Base-by-base conservation (phyloP, 345 rosid genomes). In the Brassica juncea region DNA sequence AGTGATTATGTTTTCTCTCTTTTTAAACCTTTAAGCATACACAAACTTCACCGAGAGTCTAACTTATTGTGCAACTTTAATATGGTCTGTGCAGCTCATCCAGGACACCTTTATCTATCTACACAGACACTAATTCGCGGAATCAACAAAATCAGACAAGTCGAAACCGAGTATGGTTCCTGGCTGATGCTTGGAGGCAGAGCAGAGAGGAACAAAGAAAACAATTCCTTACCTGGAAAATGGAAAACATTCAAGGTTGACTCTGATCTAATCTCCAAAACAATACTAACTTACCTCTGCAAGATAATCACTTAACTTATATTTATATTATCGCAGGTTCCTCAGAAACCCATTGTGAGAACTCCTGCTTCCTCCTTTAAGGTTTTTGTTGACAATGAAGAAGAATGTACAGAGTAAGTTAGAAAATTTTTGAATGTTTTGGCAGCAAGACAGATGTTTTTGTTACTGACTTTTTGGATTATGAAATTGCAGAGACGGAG, bases 161-260 rank as follows among this genome's bases (percentile, higher is more conserved):
- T 66, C 87, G 65, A 93, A 76, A 72, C 65, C 77, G 91, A 82
- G 76, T 72, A 52, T 62, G 86, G 82, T 82, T 74, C 86, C 3
- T 95, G 99, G 99, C 82, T 65, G 25, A 83, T 60, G 77, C 90
- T 95, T 64, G 97, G 97, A 61, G 79, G 82, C 70, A 85, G 87
- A 77, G 88, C 88, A 68, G 94, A 95, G 83, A 93, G 99, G 77
- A 93, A 95, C 86, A 95, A 95, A 85, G 99, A 95, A 83, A 95
- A 95, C 68, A 90, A 77, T 80, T 85, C 92, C 15, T 15, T 82
- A 16, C 98, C 98, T 68, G 68, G 86, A 14, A 95, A 90, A 80
- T 95, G 99, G 99, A 78, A 85, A 79, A 80, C 91, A 4, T 84
- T 84, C 81, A 93, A 93, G 98, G 99, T 94, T 61, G 2, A 21